A percentile compares a stretch with the other conserved stretches of the same genome.
These are phyloP conservation scores for Rugonectria rugulosa DNA, from an alignment of 2,329 filamentous ascomycete species.

Conservation along the genomic window DNA sequence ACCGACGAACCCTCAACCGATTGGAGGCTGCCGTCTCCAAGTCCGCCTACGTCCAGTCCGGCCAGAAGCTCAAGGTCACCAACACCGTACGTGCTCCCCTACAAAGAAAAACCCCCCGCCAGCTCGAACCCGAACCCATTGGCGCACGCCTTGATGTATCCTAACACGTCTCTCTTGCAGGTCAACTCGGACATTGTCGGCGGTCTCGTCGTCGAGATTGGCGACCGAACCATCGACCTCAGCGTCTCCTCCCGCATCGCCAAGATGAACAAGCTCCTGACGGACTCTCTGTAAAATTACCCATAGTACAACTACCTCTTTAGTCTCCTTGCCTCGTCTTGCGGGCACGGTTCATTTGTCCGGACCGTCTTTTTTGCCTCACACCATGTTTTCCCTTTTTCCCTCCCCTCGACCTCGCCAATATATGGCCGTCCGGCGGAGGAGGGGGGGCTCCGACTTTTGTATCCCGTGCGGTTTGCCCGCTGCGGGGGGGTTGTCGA, in stretches of 20 bases:
- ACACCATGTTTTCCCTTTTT: no score
- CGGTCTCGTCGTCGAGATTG: constrained; percentile 93
- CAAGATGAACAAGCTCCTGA: constrained; percentile 99
- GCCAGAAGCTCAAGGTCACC: constrained; percentile 98
- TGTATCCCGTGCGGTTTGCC: constrained; percentile 29
- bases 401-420: background rate
- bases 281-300: constrained; percentile 86
- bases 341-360: constrained; percentile 10
- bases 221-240: constrained; percentile 97
- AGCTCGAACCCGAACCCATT: background rate
- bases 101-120: background rate
- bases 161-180: constrained; percentile 51
- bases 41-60: constrained; percentile 85
- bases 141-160: background rate
- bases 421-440: constrained; percentile 23
- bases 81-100: constrained; percentile 70
- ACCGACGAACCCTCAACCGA: constrained; percentile 83
- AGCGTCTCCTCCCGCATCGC: constrained; percentile 93
- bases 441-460: constrained; percentile 28
- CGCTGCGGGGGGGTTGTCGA: constrained; percentile 33
- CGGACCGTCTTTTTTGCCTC: constrained; percentile 10
- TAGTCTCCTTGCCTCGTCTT: constrained; percentile 37
- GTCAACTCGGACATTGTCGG: constrained; percentile 95
- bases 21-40: constrained; percentile 89
- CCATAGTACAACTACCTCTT: constrained; percentile 36